Evolutionary conservation across 75 land plant genomes (phyloP).

Genomic region (Chamaecyparis obtusa): DNA sequence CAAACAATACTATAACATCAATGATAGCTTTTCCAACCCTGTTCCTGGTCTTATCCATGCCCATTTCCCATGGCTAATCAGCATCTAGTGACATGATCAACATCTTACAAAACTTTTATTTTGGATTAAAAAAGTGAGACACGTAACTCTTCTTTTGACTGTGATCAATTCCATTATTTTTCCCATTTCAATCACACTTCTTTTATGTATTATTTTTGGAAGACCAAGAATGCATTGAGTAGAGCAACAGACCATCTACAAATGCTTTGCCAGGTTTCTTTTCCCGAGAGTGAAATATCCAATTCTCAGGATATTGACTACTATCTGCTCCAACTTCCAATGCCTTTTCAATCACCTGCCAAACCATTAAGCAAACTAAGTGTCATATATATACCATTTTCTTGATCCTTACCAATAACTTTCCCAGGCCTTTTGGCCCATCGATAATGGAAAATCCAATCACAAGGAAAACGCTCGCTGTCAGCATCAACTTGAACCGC

Average conservation of each 20-base stretch:
- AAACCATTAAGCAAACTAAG: conserved; percentile 15
- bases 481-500: conserved; percentile 94
- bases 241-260: conserved; percentile 66
- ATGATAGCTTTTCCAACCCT: background rate
- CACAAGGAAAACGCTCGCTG: conserved; percentile 61
- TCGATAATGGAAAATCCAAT: conserved; percentile 96
- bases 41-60: background rate
- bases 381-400: conserved; percentile 13
- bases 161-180: background rate
- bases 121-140: background rate
- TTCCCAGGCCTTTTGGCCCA: conserved; percentile 92
- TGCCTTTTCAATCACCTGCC: conserved; percentile 56
- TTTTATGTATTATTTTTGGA: background rate
- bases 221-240: background rate
- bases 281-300: conserved; percentile 93
- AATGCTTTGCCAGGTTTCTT: conserved; percentile 84
- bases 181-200: background rate
- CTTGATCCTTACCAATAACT: conserved; percentile 65
- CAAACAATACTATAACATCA: background rate
- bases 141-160: background rate
- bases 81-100: background rate
- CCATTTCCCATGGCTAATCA: conserved; percentile 2
- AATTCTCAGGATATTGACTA: conserved; percentile 70
- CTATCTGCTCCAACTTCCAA: conserved; percentile 91
- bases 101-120: background rate